phyloP scores from a whole-genome alignment of 352 stramenopile genomes.

The Paralagenidium karlingii region DNA sequence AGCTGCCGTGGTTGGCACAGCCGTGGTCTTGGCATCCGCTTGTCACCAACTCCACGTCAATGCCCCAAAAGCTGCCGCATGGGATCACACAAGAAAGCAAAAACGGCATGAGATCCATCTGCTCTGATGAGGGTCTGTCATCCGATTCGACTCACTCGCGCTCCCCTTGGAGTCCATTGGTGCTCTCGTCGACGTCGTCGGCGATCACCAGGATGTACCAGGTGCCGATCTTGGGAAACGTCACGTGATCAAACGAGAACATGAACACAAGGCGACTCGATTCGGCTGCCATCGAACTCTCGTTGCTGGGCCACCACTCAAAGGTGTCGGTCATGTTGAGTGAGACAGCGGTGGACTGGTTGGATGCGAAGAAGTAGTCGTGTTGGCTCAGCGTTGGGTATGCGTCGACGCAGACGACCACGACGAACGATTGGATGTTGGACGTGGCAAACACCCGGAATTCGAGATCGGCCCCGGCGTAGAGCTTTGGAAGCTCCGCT shows the following conservation, averaged over 20 bases:
- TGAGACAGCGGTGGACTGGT: neutral
- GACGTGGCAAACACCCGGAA: constrained; percentile 7
- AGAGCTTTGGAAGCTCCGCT: constrained; percentile 8
- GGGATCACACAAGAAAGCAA: neutral
- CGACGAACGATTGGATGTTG: constrained; percentile 13
- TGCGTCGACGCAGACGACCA: constrained; percentile 15
- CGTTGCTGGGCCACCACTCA: neutral
- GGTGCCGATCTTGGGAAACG: constrained; percentile 10
- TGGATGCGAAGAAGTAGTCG: constrained; percentile 20
- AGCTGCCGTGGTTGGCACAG: constrained; percentile 15
- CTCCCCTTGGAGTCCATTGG: neutral
- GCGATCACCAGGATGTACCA: constrained; percentile 16
- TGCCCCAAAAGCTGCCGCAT: constrained; percentile 8
- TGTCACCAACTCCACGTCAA: constrained; percentile 14
- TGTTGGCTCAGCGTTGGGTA: constrained; percentile 9
- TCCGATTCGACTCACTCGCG: neutral
- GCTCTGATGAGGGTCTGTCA: too few relatives aligned
- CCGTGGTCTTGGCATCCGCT: constrained; percentile 6
- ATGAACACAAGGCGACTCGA: too few relatives aligned
- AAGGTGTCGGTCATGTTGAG: neutral
- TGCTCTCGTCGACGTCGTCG: constrained; percentile 2
- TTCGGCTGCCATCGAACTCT: too few relatives aligned
- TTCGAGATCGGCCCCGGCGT: constrained; percentile 13
- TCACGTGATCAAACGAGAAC: constrained; percentile 4
- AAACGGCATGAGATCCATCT: too few relatives aligned